phyloP scores from a whole-genome alignment of 1,284 basidiomycete genomes.

The Pseudozyma flocculosa region DNA sequence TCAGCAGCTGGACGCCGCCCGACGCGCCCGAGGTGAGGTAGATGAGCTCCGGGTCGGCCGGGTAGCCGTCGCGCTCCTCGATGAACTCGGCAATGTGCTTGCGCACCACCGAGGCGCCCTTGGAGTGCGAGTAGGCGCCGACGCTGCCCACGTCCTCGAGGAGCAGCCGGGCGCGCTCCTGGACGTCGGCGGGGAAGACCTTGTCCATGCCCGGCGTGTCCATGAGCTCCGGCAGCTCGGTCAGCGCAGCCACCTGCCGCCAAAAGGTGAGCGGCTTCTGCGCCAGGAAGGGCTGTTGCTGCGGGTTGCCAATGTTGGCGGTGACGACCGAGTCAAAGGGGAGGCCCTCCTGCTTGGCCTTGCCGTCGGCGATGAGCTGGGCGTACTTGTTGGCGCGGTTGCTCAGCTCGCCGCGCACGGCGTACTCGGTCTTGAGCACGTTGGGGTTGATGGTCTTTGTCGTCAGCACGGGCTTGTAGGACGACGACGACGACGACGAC shows the following conservation, averaged over 20 bases:
- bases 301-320: constrained; percentile 97
- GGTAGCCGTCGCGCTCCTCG: constrained; percentile 63
- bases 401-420: constrained; percentile 93
- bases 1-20: constrained; percentile 82
- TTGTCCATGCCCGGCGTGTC: constrained; percentile 69
- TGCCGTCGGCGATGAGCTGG: constrained; percentile 55
- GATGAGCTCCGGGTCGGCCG: constrained; percentile 79
- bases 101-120: constrained; percentile 86
- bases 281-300: constrained; percentile 83
- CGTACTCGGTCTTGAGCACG: constrained; percentile 86
- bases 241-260: constrained; percentile 85
- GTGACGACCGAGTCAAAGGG: constrained; percentile 88
- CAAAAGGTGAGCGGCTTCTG: constrained; percentile 91
- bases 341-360: constrained; percentile 62
- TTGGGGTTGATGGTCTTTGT: constrained; percentile 69
- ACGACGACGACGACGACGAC: constrained; percentile 25
- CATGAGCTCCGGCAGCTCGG: constrained; percentile 86
- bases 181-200: constrained; percentile 78
- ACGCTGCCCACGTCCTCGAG: constrained; percentile 85
- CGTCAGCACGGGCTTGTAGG: constrained; percentile 60
- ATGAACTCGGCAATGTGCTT: constrained; percentile 89
- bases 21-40: constrained; percentile 94
- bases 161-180: constrained; percentile 78
- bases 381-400: constrained; percentile 80
- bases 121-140: constrained; percentile 94